phyloP scores from a whole-genome alignment of 2,329 filamentous ascomycete genomes.

The Paecilomyces fulvus region DNA sequence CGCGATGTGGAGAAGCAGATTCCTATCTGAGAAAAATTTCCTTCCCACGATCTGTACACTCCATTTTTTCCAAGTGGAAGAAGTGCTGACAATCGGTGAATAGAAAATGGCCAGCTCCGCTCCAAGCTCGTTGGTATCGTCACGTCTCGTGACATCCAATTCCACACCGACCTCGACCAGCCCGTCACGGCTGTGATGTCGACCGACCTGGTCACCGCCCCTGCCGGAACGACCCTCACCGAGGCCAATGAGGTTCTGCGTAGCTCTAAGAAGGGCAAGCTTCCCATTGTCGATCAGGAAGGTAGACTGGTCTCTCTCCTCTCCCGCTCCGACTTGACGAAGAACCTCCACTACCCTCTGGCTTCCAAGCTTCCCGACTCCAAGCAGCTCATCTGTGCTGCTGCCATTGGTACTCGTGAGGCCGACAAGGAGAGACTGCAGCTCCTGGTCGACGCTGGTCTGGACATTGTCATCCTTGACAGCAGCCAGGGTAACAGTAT shows the following conservation, averaged over 20 bases:
- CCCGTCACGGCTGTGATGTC: conserved; percentile 89
- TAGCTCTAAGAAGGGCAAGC: conserved; percentile 96
- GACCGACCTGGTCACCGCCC: conserved; percentile 83
- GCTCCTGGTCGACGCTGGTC: conserved; percentile 84
- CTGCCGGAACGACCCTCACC: conserved; percentile 67
- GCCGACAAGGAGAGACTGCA: conserved; percentile 82
- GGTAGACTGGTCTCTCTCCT: conserved; percentile 88
- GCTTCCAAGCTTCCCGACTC: conserved; percentile 94
- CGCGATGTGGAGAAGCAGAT: conserved; percentile 70
- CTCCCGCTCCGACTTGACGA: conserved; percentile 91
- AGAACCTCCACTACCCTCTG: conserved; percentile 94
- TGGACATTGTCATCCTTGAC: conserved; percentile 93
- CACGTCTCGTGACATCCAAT: conserved; percentile 96
- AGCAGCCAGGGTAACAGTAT: conserved; percentile 97
- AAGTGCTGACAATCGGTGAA: conserved; percentile 12
- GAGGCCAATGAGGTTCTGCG: conserved; percentile 92
- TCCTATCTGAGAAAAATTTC: conserved; percentile 38
- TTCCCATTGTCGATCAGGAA: conserved; percentile 77
- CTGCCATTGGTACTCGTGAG: conserved; percentile 88
- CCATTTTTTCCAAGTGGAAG: conserved; percentile 7
- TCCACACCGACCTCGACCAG: conserved; percentile 66
- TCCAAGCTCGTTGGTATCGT: conserved; percentile 97
- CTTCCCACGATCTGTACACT: conserved; percentile 6
- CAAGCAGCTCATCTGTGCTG: conserved; percentile 94
- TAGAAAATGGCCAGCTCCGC: conserved; percentile 84